Evolutionary conservation across 2,329 filamentous ascomycete genomes (phyloP).

Genomic region (Gyromitra esculenta): DNA sequence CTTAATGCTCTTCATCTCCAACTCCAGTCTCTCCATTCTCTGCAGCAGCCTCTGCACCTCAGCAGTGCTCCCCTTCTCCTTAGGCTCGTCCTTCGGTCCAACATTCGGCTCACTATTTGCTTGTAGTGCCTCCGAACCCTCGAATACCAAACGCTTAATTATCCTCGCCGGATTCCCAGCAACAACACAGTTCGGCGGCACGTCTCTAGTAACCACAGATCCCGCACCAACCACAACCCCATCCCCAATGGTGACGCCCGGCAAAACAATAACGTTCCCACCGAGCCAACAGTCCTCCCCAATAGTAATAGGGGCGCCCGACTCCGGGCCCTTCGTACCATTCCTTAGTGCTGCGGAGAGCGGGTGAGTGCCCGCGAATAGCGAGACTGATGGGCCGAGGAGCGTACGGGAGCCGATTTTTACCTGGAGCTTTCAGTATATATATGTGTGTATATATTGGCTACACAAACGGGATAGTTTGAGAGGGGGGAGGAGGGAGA

Average conservation of each 20-base stretch:
- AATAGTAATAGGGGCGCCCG: conserved; percentile 76
- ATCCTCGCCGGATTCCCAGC: conserved; percentile 74
- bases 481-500: not conserved
- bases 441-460: conserved; percentile 4
- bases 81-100: not conserved
- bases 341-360: conserved; percentile 78
- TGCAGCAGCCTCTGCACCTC: conserved; percentile 35
- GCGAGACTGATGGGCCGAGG: conserved; percentile 78
- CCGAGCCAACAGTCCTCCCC: conserved; percentile 85
- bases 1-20: conserved; percentile 43
- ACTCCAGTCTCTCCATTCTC: conserved; percentile 28
- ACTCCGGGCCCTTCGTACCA: conserved; percentile 78
- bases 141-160: conserved; percentile 63
- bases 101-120: not conserved
- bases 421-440: conserved; percentile 29
- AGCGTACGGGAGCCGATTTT: conserved; percentile 80
- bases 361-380: conserved; percentile 81
- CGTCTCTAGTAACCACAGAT: conserved; percentile 81
- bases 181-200: conserved; percentile 71
- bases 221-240: conserved; percentile 80
- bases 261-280: conserved; percentile 75
- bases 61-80: not conserved
- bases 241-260: conserved; percentile 80
- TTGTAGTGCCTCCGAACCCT: conserved; percentile 29
- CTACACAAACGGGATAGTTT: too few relatives aligned